These are phyloP conservation scores for Microcyclospora tardicrescens DNA, from an alignment of 2,329 filamentous ascomycete species.

Conservation along the genomic window DNA sequence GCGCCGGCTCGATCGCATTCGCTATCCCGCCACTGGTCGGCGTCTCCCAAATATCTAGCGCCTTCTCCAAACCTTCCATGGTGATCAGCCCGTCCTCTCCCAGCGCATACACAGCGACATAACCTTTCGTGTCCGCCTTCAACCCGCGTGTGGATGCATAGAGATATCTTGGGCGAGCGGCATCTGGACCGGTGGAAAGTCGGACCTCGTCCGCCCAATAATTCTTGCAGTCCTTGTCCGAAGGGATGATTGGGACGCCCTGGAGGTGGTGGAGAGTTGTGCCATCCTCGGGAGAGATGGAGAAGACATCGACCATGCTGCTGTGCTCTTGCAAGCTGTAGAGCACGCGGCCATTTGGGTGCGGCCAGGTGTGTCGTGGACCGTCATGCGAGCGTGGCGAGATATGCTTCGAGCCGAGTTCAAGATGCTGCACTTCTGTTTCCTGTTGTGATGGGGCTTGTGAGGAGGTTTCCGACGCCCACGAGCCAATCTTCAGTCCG, in stretches of 20 bases:
- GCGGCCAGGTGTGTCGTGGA: slow-evolving; percentile 23
- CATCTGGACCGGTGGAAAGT: slow-evolving; percentile 16
- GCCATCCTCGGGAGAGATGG: slow-evolving; percentile 14
- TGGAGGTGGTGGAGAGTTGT: slow-evolving; percentile 16
- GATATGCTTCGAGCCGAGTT: slow-evolving; percentile 17
- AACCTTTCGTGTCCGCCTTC: slow-evolving; percentile 19
- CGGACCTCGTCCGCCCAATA: slow-evolving; percentile 27
- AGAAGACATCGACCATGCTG: slow-evolving; percentile 24
- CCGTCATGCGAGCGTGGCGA: slow-evolving; percentile 20
- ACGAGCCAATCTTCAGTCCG: background rate
- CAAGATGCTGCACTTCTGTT: slow-evolving; percentile 11
- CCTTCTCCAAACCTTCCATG: slow-evolving; percentile 7
- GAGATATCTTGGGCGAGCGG: slow-evolving; percentile 16
- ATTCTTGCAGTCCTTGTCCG: slow-evolving; percentile 18
- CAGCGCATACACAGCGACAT: slow-evolving; percentile 19
- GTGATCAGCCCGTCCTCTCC: slow-evolving; percentile 15
- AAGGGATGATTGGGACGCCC: slow-evolving; percentile 20
- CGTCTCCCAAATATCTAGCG: slow-evolving; percentile 22
- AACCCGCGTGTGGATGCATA: slow-evolving; percentile 24
- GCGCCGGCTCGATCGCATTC: slow-evolving; percentile 24
- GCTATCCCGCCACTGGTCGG: slow-evolving; percentile 24
- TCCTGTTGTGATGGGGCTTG: slow-evolving; percentile 5
- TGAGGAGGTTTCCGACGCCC: background rate
- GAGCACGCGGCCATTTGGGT: slow-evolving; percentile 21
- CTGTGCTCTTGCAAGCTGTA: slow-evolving; percentile 25